Conservation (phyloP, 2,329 filamentous ascomycete species). For the Beauveria asiatica region DNA sequence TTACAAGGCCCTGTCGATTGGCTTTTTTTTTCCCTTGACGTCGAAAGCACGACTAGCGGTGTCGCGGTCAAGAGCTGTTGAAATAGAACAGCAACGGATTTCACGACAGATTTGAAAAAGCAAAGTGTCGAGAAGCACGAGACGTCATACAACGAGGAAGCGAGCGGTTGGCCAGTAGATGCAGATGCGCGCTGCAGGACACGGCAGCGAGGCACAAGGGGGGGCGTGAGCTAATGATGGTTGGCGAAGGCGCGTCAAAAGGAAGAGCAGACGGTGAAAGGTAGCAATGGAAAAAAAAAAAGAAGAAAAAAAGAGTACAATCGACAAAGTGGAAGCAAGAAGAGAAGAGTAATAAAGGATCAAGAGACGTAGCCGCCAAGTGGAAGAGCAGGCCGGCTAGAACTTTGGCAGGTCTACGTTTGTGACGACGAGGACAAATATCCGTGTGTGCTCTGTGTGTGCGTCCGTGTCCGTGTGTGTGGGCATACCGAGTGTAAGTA, state of each 20-base stretch:
- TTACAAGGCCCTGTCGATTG: neutral
- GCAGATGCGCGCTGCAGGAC: slow-evolving; percentile 1
- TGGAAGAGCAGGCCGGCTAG: neutral
- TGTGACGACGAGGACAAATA: neutral
- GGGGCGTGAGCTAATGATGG: neutral
- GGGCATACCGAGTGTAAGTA: neutral
- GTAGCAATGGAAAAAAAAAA: neutral
- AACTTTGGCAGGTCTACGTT: neutral
- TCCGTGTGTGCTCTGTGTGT: neutral
- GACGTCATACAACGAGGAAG: neutral
- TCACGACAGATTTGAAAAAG: neutral
- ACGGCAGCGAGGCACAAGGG: neutral
- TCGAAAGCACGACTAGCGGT: neutral
- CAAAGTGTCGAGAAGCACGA: neutral
- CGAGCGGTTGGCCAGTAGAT: neutral
- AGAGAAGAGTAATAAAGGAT: neutral
- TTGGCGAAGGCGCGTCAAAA: neutral
- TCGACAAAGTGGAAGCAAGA: neutral
- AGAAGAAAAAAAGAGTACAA: neutral
- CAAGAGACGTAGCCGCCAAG: neutral
- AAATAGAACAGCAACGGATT: neutral
- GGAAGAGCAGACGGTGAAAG: neutral
- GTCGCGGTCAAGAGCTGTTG: neutral
- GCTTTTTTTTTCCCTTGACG: neutral
- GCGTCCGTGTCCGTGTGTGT: neutral